Evolutionary conservation across 2,329 filamentous ascomycete genomes (phyloP), one percentile per base, ranked within the genome.

Genomic region (Thielaviopsis punctulata): DNA sequence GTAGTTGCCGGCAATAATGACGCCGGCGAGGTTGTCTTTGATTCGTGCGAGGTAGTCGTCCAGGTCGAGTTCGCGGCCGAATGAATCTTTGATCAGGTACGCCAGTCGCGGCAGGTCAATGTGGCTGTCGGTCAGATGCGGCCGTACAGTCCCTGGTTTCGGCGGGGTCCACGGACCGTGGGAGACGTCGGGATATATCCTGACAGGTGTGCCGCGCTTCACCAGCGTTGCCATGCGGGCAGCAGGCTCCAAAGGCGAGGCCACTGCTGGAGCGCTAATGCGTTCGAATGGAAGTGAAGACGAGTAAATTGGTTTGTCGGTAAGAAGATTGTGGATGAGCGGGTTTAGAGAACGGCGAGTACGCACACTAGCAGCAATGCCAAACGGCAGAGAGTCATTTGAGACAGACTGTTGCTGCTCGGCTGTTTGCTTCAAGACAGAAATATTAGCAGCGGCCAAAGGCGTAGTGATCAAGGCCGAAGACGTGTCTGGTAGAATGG

Each of bases 1-100:
- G 65, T 98, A 98, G 61, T 95, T 85, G 6, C 92, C 92, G 0
- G 90, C 92, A 48, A 98, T 85, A 57, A 98, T 95, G 52, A 98
- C 73, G 2, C 90, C 92, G 0, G 92, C 92, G 12, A 96, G 74
- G 25, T 83, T 84, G 51, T 82, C 75, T 49, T 84, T 76, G 51
- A 96, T 80, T n/a, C 92, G 81, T 15, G 75, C 66, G 13, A 98
- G 71, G 62, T 96, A 98, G 63, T 90, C 77, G 21, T 82, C 69
- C 0, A 90, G 79, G 62, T 98, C 85, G 2, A 98, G 75, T 62
- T 84, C 84, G 41, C 89, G 78, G 54, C 80, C 77, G 63, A 98
- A 98, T 0, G 88, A 95, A 63, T 98, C 87, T 58, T 98, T 86
- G 57, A 98, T 95, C 2, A 98, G 70, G 60, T 90, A 73, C 0